phyloP scores from a whole-genome alignment of 345 rosid species.

The Viola odorata region DNA sequence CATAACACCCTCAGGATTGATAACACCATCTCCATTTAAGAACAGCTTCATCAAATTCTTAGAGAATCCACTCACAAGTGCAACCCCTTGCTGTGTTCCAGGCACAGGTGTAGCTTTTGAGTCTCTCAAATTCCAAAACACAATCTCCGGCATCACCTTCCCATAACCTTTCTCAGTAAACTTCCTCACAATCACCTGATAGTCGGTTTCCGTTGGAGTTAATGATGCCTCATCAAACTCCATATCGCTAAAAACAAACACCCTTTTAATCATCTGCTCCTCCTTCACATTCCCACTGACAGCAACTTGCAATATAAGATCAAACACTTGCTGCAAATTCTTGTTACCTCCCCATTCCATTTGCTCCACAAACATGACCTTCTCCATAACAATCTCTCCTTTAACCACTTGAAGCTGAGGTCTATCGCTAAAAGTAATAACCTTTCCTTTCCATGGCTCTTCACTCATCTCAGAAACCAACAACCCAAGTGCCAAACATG shows the following conservation, averaged over 20 bases:
- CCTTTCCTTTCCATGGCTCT: slow-evolving; percentile 64
- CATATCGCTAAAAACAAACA: slow-evolving; percentile 70
- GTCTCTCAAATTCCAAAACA: slow-evolving; percentile 64
- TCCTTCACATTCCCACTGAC: slow-evolving; percentile 35
- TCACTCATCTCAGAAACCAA: slow-evolving; percentile 44
- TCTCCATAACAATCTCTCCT: slow-evolving; percentile 26
- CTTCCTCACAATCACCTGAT: slow-evolving; percentile 38
- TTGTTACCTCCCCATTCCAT: slow-evolving; percentile 28
- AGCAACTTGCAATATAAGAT: slow-evolving; percentile 43
- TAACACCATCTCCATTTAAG: slow-evolving; percentile 41
- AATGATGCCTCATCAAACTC: slow-evolving; percentile 43
- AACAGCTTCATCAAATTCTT: slow-evolving; percentile 58
- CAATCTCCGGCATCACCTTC: slow-evolving; percentile 40
- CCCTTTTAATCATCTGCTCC: slow-evolving; percentile 49
- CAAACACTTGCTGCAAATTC: slow-evolving; percentile 37
- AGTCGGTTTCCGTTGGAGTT: slow-evolving; percentile 44
- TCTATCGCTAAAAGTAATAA: slow-evolving; percentile 40
- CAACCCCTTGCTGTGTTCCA: slow-evolving; percentile 37
- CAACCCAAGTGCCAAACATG: slow-evolving; percentile 43
- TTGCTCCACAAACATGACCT: slow-evolving; percentile 31
- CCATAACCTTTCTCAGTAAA: slow-evolving; percentile 42
- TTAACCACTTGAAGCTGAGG: slow-evolving; percentile 36
- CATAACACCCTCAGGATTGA: slow-evolving; percentile 35
- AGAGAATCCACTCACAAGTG: slow-evolving; percentile 57
- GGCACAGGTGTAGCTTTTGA: slow-evolving; percentile 44